phyloP scores from a whole-genome alignment of 192 early-diverging fungal species.

The Borealophlyctis nickersoniae region DNA sequence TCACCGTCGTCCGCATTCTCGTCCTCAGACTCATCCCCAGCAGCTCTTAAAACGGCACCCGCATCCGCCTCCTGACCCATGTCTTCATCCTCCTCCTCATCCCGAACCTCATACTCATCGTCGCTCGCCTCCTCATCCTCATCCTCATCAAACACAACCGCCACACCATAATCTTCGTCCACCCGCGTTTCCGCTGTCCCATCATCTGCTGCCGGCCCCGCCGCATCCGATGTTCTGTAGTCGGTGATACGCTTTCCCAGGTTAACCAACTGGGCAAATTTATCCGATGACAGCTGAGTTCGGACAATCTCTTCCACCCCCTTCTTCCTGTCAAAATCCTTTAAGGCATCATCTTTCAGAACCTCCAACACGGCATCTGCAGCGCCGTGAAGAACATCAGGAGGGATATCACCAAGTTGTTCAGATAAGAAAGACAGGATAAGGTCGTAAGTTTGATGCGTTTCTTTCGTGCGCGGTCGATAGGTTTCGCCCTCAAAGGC shows the following conservation, averaged over 20 bases:
- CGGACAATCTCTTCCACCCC: conserved; percentile 77
- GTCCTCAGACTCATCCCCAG: conserved; percentile 31
- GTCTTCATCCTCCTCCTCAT: conserved; percentile 38
- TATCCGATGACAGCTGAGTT: conserved; percentile 61
- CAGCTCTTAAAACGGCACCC: conserved; percentile 21
- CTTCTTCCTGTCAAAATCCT: conserved; percentile 87
- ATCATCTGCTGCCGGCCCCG: conserved; percentile 55
- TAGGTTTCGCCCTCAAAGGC: conserved; percentile 82
- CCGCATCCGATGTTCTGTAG: conserved; percentile 58
- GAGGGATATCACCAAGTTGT: conserved; percentile 80
- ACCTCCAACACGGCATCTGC: conserved; percentile 79
- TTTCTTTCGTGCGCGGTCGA: conserved; percentile 87
- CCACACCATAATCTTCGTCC: conserved; percentile 89
- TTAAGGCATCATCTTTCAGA: conserved; percentile 78
- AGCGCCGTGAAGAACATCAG: conserved; percentile 85
- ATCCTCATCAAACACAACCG: conserved; percentile 95
- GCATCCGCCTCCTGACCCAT: conserved; percentile 31
- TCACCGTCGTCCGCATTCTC: conserved; percentile 27
- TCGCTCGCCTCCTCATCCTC: conserved; percentile 80
- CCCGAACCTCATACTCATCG: conserved; percentile 51
- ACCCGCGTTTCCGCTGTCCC: conserved; percentile 41
- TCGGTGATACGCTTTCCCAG: conserved; percentile 95
- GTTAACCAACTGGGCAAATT: conserved; percentile 85
- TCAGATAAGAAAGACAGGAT: conserved; percentile 79
- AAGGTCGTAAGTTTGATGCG: conserved; percentile 81